phyloP scores from a whole-genome alignment of 306 rosid genomes.

The Canavalia ensiformis region DNA sequence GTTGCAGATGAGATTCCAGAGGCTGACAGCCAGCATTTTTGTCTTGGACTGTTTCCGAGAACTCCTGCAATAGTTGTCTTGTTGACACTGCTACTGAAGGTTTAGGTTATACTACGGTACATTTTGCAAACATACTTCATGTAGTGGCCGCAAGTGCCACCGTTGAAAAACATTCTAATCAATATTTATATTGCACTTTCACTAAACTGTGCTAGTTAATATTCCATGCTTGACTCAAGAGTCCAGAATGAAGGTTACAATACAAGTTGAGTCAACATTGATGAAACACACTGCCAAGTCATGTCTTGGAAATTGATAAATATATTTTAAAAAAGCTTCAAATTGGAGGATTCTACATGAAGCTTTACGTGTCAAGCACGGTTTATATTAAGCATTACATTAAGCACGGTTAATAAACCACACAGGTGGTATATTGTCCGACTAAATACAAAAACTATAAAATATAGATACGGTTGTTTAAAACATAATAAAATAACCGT shows the following conservation, averaged over 20 bases:
- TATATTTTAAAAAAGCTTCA: background rate
- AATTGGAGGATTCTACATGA: conserved; percentile 33
- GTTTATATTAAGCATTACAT: background rate
- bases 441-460: background rate
- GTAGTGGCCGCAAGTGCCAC: background rate
- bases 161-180: background rate
- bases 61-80: background rate
- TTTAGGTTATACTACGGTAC: background rate
- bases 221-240: background rate
- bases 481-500: conserved; percentile 34
- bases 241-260: conserved; percentile 20
- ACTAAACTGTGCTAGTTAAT: background rate
- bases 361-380: conserved; percentile 20
- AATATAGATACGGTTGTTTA: background rate
- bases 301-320: conserved; percentile 30
- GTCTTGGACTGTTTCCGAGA: background rate
- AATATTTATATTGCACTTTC: background rate
- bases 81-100: conserved; percentile 11
- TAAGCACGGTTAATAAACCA: conserved; percentile 23
- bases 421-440: conserved; percentile 29
- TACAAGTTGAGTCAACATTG: conserved; percentile 3
- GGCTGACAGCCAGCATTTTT: background rate
- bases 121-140: background rate
- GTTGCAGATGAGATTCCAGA: background rate
- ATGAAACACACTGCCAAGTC: conserved; percentile 15